Conservation (phyloP, 371 early-diverging fungal genomes). For the Apophysomyces variabilis region DNA sequence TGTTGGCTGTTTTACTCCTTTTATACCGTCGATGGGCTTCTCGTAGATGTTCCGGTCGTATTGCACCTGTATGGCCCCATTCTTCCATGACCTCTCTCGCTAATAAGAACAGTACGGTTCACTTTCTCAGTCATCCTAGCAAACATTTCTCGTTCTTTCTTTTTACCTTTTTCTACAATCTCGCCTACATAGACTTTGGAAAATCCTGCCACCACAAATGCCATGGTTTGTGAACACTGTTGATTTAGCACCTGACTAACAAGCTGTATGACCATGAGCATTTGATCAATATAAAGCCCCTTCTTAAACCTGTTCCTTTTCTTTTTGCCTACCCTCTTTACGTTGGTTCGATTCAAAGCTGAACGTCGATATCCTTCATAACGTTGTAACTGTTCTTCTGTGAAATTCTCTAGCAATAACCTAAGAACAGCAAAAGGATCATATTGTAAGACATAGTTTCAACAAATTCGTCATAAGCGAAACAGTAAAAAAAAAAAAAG, state of each 20-base stretch:
- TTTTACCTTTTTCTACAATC: conserved; percentile 84
- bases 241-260: conserved; percentile 80
- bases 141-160: neutral
- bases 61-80: conserved; percentile 58
- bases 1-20: neutral
- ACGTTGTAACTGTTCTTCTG: conserved; percentile 81
- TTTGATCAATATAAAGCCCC: neutral
- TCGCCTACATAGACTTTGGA: conserved; percentile 97
- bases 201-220: conserved; percentile 92
- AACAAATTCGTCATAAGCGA: too few relatives aligned
- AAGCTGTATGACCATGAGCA: conserved; percentile 40
- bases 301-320: neutral
- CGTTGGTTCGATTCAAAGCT: conserved; percentile 81
- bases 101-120: conserved; percentile 16
- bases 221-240: conserved; percentile 83
- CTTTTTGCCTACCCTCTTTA: conserved; percentile 73
- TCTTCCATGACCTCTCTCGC: conserved; percentile 40
- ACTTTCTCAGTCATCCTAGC: too few relatives aligned
- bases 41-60: conserved; percentile 85
- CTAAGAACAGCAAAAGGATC: conserved; percentile 30
- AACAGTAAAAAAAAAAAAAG: neutral
- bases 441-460: too few relatives aligned
- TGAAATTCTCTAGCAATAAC: conserved; percentile 79
- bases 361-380: conserved; percentile 92
- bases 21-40: conserved; percentile 91